Evolutionary conservation across 2,329 filamentous ascomycete genomes (phyloP).

Genomic region (Helotiales sp.): DNA sequence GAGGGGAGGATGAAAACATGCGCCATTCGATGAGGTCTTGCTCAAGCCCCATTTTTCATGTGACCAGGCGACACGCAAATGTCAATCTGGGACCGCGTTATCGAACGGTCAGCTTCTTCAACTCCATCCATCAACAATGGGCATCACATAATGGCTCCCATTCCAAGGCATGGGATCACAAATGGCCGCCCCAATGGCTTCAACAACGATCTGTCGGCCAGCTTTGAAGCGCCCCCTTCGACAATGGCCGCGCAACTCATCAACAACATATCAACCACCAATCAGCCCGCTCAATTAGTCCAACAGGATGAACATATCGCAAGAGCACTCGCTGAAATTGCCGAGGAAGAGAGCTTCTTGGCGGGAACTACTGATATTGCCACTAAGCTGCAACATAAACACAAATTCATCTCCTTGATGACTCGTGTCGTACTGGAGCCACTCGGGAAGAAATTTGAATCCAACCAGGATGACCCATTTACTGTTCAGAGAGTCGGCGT

Average conservation of each 20-base stretch:
- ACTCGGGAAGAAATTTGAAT: constrained; percentile 59
- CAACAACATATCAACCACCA: constrained; percentile 70
- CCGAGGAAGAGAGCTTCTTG: constrained; percentile 59
- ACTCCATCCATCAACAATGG: constrained; percentile 21
- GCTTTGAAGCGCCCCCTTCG: constrained; percentile 59
- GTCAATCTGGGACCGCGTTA: constrained; percentile 8
- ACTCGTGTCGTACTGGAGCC: constrained; percentile 75
- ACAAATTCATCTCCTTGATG: constrained; percentile 83
- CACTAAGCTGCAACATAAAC: constrained; percentile 73
- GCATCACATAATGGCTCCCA: constrained; percentile 26
- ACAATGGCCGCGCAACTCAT: constrained; percentile 87
- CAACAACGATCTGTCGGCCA: constrained; percentile 17
- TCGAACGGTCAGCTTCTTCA: too few relatives aligned
- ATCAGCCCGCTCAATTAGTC: constrained; percentile 60
- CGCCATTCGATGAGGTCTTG: constrained; percentile 7
- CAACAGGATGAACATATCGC: constrained; percentile 75
- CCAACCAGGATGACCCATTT: constrained; percentile 74
- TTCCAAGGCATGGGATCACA: constrained; percentile 12
- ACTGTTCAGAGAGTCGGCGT: too few relatives aligned
- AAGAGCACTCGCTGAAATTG: constrained; percentile 63
- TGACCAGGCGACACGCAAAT: constrained; percentile 18
- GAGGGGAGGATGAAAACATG: too few relatives aligned
- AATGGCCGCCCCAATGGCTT: constrained; percentile 15
- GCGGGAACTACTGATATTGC: constrained; percentile 49
- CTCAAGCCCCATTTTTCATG: constrained; percentile 16